Evolutionary conservation across 257 asterid species (phyloP).

Genomic region (Gentiana macrophylla): DNA sequence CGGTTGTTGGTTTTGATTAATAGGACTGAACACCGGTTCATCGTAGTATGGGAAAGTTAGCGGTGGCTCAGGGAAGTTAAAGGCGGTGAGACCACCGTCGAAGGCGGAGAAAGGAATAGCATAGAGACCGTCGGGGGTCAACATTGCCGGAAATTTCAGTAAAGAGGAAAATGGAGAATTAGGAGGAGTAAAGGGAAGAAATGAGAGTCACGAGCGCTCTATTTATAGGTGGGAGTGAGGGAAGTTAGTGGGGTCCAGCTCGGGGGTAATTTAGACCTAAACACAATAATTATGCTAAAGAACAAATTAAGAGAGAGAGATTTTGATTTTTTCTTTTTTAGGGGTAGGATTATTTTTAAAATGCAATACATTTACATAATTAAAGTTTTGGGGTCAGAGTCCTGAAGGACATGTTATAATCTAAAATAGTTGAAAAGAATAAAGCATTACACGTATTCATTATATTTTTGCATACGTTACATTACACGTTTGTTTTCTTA

Average conservation of each 20-base stretch:
- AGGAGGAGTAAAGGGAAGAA: constrained; percentile 58
- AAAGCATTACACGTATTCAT: too few relatives aligned
- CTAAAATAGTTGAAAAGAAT: too few relatives aligned
- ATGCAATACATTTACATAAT: too few relatives aligned
- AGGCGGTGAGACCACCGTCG: constrained; percentile 40
- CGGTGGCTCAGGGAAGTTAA: constrained; percentile 40
- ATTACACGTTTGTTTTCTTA: too few relatives aligned
- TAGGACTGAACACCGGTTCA: background rate
- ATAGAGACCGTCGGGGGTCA: constrained; percentile 22
- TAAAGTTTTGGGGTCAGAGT: too few relatives aligned
- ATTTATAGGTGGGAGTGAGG: constrained; percentile 30
- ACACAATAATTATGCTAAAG: too few relatives aligned
- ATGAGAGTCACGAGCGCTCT: constrained; percentile 29
- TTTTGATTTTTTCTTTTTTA: too few relatives aligned
- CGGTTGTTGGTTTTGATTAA: constrained; percentile 26
- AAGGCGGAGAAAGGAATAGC: constrained; percentile 28
- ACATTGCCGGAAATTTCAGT: constrained; percentile 26
- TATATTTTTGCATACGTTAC: too few relatives aligned
- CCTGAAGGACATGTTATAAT: too few relatives aligned
- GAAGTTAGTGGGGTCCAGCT: constrained; percentile 16
- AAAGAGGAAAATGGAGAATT: constrained; percentile 14
- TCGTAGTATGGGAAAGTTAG: constrained; percentile 20
- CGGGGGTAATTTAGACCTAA: constrained; percentile 32
- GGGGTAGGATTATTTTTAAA: too few relatives aligned
- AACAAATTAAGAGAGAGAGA: too few relatives aligned